Base-by-base conservation (phyloP, 129 eudicot genomes). In the Flaveria linearis region DNA sequence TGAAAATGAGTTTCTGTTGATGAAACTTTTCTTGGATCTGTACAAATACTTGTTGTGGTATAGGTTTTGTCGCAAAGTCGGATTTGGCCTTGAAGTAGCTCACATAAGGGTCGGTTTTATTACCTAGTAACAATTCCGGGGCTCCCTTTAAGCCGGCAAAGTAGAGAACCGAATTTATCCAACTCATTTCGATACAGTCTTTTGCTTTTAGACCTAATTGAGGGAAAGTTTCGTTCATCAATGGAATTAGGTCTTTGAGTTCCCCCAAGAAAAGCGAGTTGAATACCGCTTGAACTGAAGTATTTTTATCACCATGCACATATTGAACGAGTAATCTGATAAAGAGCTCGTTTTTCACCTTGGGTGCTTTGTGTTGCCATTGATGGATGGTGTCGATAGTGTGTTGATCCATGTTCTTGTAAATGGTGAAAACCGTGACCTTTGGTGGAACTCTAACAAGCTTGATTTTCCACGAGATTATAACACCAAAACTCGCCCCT, bases 171-270 rank as follows among this genome's bases (percentile, higher is more conserved):
- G 89, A 81, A 13, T 90, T 85, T 18, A 84, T 84, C 96, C 96
- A 88, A 73, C 82, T 90, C 88, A 77, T 87, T 63, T 88, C 89
- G 4, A 12, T 55, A 64, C 87, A 88, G 14, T 91, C 89, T 51
- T 78, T 23, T 52, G 75, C 79, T 36, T 36, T 51, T 45, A 88
- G 26, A 5, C 87, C 88, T 52, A 86, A 61, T 68, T 91, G 80
- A 4, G 91, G 89, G 79, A 91, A 86, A 8, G 63, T 69, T 64
- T 56, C 16, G 3, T 81, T 75, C 83, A 86, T 82, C 14, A 88
- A 17, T 2, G 81, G 64, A 39, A 82, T 57, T 41, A 88, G 58
- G 22, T 63, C 74, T 15, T 73, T 53, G 57, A 67, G 64, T 49
- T 71, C 60, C 5, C 89, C 89, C 14, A 84, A 77, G 67, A 76